phyloP scores from a whole-genome alignment of 176 grass and related monocot genomes.

The Areca catechu region DNA sequence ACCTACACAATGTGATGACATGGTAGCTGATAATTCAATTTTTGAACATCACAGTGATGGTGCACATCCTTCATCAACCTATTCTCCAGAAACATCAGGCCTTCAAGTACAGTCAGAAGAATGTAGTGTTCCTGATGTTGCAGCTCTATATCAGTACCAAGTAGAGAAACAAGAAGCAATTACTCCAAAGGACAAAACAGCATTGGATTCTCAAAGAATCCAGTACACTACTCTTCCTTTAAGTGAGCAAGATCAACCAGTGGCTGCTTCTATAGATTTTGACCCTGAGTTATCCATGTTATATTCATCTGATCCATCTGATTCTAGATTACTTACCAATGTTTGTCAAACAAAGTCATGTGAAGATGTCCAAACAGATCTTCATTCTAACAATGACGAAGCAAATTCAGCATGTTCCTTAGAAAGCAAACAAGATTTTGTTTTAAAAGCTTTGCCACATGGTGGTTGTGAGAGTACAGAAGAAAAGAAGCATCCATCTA shows the following conservation, averaged over 20 bases:
- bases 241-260: slow-evolving; percentile 13
- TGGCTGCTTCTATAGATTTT: slow-evolving; percentile 20
- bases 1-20: slow-evolving; percentile 14
- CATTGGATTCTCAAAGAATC: background rate
- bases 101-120: slow-evolving; percentile 30
- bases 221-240: background rate
- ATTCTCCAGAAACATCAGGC: slow-evolving; percentile 16
- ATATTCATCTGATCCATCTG: slow-evolving; percentile 33
- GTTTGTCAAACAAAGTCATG: slow-evolving; percentile 10
- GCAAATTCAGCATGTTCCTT: slow-evolving; percentile 20
- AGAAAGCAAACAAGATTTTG: slow-evolving; percentile 36
- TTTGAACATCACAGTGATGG: slow-evolving; percentile 3
- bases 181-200: slow-evolving; percentile 11
- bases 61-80: slow-evolving; percentile 12
- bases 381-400: slow-evolving; percentile 2
- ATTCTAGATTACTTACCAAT: slow-evolving; percentile 10
- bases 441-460: slow-evolving; percentile 37
- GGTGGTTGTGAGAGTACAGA: slow-evolving; percentile 22
- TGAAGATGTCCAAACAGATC: slow-evolving; percentile 17
- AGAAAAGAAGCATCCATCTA: slow-evolving; percentile 19
- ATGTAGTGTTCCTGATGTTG: slow-evolving; percentile 12
- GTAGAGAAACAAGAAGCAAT: slow-evolving; percentile 20
- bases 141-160: slow-evolving; percentile 17
- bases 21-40: slow-evolving; percentile 19
- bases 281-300: slow-evolving; percentile 15